Conservation (phyloP, 768 basidiomycete genomes). For the Boletus barrowsii region DNA sequence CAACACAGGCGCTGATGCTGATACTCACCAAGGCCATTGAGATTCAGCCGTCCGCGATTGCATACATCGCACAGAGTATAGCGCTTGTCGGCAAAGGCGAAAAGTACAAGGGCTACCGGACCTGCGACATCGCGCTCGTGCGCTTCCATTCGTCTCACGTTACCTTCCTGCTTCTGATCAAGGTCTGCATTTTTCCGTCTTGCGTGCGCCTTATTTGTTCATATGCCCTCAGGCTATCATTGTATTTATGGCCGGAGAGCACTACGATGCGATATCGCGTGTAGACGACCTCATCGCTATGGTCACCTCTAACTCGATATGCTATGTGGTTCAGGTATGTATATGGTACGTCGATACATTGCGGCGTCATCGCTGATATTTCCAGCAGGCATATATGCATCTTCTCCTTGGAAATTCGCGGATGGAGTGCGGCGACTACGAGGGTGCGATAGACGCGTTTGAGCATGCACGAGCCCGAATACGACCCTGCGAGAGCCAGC, state of each 20-base stretch:
- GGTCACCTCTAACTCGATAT: neutral
- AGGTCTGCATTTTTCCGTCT: neutral
- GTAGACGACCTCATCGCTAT: neutral
- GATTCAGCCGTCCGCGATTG: neutral
- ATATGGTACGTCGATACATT: neutral
- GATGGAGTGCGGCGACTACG: neutral
- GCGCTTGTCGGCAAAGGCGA: neutral
- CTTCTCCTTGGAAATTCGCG: neutral
- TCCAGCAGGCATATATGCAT: constrained; percentile 3
- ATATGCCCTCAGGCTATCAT: constrained; percentile 1
- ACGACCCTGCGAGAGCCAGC: neutral
- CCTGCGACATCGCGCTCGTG: neutral
- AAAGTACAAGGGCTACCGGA: neutral
- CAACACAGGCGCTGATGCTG: neutral
- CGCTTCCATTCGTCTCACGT: neutral
- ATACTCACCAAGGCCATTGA: neutral
- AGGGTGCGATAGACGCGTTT: neutral
- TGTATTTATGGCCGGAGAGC: constrained; percentile 4
- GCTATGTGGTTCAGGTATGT: neutral
- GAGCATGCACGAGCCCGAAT: neutral
- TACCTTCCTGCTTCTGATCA: neutral
- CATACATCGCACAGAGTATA: neutral
- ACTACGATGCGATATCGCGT: constrained; percentile 4
- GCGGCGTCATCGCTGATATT: neutral
- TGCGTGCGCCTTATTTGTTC: neutral